Evolutionary conservation across 495 filamentous ascomycete species (phyloP).

Genomic region (Terfezia boudieri): DNA sequence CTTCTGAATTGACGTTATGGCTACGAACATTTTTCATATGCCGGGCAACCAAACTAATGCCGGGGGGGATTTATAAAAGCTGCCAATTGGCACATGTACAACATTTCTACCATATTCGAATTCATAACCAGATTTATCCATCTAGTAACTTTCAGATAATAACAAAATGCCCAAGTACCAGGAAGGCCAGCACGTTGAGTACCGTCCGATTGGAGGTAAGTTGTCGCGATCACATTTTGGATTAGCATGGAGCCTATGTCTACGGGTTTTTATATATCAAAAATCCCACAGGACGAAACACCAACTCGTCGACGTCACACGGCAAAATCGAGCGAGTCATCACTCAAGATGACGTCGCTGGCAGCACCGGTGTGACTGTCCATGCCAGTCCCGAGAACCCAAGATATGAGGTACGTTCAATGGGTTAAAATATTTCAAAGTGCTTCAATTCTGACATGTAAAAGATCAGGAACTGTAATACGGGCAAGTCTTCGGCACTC

Average conservation of each 20-base stretch:
- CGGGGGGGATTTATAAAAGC: too few relatives aligned
- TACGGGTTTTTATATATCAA: neutral
- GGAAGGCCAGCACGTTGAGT: constrained; percentile 15
- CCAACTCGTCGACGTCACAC: neutral
- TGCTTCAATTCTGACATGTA: neutral
- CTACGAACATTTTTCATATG: too few relatives aligned
- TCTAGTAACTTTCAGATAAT: too few relatives aligned
- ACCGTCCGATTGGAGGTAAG: constrained; percentile 17
- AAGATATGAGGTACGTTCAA: constrained; percentile 13
- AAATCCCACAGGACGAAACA: neutral
- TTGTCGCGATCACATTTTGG: neutral
- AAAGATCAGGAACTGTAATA: constrained; percentile 17
- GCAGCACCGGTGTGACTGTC: constrained; percentile 7
- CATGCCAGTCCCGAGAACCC: constrained; percentile 10
- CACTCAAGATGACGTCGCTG: constrained; percentile 10
- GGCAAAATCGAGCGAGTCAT: constrained; percentile 14
- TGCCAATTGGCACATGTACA: too few relatives aligned
- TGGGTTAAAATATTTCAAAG: neutral
- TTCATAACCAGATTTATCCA: too few relatives aligned
- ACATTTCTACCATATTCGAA: too few relatives aligned
- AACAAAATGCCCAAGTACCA: constrained; percentile 2
- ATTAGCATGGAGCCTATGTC: too few relatives aligned
- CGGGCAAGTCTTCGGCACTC: constrained; percentile 12
- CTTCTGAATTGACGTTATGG: too few relatives aligned
- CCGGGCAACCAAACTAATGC: too few relatives aligned